Evolutionary conservation across 441 rosid species (phyloP).

Genomic region (Aquilaria agallochum): DNA sequence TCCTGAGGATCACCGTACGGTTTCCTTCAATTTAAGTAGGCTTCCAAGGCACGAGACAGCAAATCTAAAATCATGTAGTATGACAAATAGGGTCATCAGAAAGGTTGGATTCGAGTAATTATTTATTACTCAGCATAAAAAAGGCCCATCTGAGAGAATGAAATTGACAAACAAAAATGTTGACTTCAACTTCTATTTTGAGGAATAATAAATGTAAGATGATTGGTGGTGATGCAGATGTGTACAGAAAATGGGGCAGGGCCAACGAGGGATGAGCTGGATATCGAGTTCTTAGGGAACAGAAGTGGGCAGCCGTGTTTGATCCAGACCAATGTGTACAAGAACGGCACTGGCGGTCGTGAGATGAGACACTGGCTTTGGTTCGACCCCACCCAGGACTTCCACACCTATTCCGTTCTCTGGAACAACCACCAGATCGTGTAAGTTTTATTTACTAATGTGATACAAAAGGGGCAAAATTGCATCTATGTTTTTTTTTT

Average conservation of each 20-base stretch:
- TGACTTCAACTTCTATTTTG: no score
- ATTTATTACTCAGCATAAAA: background rate
- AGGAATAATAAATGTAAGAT: no score
- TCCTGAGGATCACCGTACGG: no score
- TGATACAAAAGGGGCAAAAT: no score
- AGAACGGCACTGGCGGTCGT: slow-evolving; percentile 75
- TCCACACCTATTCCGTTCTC: slow-evolving; percentile 67
- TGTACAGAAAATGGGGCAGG: slow-evolving; percentile 95
- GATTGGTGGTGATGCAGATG: slow-evolving; percentile 51
- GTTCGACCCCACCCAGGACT: slow-evolving; percentile 92
- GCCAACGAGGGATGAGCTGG: slow-evolving; percentile 88
- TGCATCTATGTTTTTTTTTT: background rate
- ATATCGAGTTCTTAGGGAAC: slow-evolving; percentile 91
- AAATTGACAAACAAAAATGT: no score
- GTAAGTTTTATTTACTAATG: slow-evolving; percentile 33
- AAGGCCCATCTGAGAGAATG: background rate
- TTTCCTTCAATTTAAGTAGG: no score
- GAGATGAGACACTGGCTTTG: slow-evolving; percentile 95
- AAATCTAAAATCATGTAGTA: no score
- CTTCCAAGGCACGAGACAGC: no score
- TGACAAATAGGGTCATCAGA: no score
- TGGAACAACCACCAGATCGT: slow-evolving; percentile 76
- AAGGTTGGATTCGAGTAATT: background rate
- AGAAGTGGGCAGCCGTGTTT: slow-evolving; percentile 83
- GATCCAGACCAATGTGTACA: slow-evolving; percentile 84